phyloP scores from a whole-genome alignment of 176 grass and related monocot species.

The Zea mays region Zm-B73-REFERENCE-NAM-5.0 NC_050096.1:210958001-210958500 shows the following conservation, averaged over 20 bases:
- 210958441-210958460: not conserved
- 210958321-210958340: not conserved
- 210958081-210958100: not conserved
- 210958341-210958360: not conserved
- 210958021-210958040: not conserved
- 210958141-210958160: constrained; percentile 17
- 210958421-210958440: not conserved
- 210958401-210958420: not conserved
- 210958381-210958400: not conserved
- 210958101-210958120: not conserved
- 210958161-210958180: not conserved
- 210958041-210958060: constrained; percentile 30
- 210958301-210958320: not conserved
- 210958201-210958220: not conserved
- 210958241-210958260: not conserved
- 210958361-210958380: not conserved
- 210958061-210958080: not conserved
- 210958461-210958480: not conserved
- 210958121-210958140: not conserved
- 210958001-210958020: constrained; percentile 18
- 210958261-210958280: not conserved
- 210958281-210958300: not conserved
- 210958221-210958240: not conserved
- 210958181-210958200: not conserved
- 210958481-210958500: no score